Conservation (phyloP, 768 basidiomycete genomes). For the Termitomyces sp. region DNA sequence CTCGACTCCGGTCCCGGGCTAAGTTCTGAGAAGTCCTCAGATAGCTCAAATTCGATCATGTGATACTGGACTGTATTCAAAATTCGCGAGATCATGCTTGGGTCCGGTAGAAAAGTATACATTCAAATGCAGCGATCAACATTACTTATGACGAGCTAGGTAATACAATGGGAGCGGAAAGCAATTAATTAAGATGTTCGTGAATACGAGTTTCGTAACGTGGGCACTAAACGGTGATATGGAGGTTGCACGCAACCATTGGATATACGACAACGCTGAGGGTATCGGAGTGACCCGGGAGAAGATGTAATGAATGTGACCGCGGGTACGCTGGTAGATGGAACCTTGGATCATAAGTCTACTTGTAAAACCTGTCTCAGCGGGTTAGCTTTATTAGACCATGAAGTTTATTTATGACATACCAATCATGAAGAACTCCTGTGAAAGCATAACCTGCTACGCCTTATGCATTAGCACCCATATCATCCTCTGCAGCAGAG, state of each 20-base stretch:
- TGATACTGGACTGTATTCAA: slow-evolving; percentile 4
- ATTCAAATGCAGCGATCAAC: slow-evolving; percentile 14
- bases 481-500: slow-evolving; percentile 67
- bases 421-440: slow-evolving; percentile 20
- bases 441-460: slow-evolving; percentile 30
- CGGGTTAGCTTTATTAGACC: neutral
- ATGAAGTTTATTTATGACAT: neutral
- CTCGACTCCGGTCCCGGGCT: neutral
- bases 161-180: slow-evolving; percentile 23
- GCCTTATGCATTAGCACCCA: slow-evolving; percentile 14
- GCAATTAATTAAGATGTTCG: slow-evolving; percentile 19
- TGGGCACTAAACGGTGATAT: slow-evolving; percentile 14
- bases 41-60: slow-evolving; percentile 8
- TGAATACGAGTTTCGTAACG: slow-evolving; percentile 22
- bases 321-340: neutral
- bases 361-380: slow-evolving; percentile 6
- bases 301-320: slow-evolving; percentile 9
- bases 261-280: slow-evolving; percentile 18
- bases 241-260: slow-evolving; percentile 12
- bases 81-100: neutral
- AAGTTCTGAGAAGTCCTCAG: too few species aligned
- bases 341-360: slow-evolving; percentile 8
- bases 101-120: slow-evolving; percentile 1
- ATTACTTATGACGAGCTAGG: slow-evolving; percentile 28
- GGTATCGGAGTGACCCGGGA: slow-evolving; percentile 14